These are phyloP conservation scores for Eimeria acervulina DNA, from an alignment of 169 alveolate species.

Conservation along the genomic window DNA sequence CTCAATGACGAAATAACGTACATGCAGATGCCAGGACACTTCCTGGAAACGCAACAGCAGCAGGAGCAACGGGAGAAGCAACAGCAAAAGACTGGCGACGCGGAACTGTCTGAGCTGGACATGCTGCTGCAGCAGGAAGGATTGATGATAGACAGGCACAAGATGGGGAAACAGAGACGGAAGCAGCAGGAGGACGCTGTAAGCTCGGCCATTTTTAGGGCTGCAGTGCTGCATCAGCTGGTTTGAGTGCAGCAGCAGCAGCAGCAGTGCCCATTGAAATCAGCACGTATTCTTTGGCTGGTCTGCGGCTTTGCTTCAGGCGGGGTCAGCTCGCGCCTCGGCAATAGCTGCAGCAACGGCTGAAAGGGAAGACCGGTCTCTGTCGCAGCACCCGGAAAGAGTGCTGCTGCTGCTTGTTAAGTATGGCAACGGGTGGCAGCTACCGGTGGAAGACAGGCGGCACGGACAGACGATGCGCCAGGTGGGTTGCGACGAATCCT, in stretches of 20 bases:
- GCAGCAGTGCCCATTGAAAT: background rate
- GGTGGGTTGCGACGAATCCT: slow-evolving; percentile 48
- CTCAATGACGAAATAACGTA: slow-evolving; percentile 77
- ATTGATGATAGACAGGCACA: slow-evolving; percentile 33
- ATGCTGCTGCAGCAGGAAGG: slow-evolving; percentile 79
- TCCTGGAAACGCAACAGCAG: slow-evolving; percentile 76
- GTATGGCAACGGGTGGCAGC: slow-evolving; percentile 81
- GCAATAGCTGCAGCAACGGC: slow-evolving; percentile 45
- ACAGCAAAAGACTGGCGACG: slow-evolving; percentile 74
- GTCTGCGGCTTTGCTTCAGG: slow-evolving; percentile 4
- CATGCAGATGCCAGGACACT: slow-evolving; percentile 84
- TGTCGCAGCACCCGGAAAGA: slow-evolving; percentile 67
- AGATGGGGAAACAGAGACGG: slow-evolving; percentile 35
- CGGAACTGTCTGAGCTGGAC: slow-evolving; percentile 78
- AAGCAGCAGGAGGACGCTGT: slow-evolving; percentile 64
- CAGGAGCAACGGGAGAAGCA: slow-evolving; percentile 71
- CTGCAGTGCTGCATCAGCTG: background rate
- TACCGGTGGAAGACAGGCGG: slow-evolving; percentile 80
- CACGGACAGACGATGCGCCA: slow-evolving; percentile 83
- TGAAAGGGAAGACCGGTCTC: slow-evolving; percentile 66
- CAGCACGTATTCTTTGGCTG: background rate
- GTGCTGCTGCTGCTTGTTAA: slow-evolving; percentile 75
- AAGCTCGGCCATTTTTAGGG: background rate
- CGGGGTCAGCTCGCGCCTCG: background rate
- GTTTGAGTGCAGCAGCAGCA: background rate